Conservation (phyloP, 1,284 basidiomycete genomes). For the Veloporphyrellus conicus region DNA sequence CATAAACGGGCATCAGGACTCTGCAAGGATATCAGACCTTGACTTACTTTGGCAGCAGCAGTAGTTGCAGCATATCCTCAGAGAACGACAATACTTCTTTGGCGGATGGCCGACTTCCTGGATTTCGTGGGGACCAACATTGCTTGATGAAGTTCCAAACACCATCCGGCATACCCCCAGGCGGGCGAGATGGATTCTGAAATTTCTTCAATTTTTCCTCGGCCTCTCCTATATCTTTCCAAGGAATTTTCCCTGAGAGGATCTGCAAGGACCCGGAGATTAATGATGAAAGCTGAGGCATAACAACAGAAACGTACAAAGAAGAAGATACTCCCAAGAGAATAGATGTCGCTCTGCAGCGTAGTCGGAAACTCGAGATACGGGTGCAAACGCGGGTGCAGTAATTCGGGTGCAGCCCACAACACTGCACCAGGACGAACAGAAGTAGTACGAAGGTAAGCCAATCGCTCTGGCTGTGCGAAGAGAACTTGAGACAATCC, state of each 20-base stretch:
- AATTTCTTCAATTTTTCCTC: background rate
- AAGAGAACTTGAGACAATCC: no score
- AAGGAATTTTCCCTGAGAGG: constrained; percentile 2
- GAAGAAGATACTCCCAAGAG: constrained; percentile 9
- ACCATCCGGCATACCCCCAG: background rate
- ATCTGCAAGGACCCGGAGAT: background rate
- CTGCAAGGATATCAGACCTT: no score
- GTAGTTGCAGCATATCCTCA: background rate
- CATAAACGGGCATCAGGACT: no score
- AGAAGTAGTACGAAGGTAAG: no score
- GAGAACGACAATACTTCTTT: background rate
- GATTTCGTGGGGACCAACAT: constrained; percentile 7
- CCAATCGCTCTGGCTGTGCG: background rate
- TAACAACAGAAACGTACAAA: background rate
- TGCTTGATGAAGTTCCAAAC: constrained; percentile 5
- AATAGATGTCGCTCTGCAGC: constrained; percentile 6
- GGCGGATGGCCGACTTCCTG: background rate
- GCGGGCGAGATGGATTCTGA: constrained; percentile 7
- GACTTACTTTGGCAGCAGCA: no score
- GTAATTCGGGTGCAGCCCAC: no score
- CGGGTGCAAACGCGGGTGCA: background rate
- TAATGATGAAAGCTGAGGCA: no score
- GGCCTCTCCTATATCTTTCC: background rate
- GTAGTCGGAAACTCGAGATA: background rate
- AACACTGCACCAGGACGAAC: no score